Evolutionary conservation across 208 protist species (phyloP).

Genomic region (Leishmania aethiopica): DNA sequence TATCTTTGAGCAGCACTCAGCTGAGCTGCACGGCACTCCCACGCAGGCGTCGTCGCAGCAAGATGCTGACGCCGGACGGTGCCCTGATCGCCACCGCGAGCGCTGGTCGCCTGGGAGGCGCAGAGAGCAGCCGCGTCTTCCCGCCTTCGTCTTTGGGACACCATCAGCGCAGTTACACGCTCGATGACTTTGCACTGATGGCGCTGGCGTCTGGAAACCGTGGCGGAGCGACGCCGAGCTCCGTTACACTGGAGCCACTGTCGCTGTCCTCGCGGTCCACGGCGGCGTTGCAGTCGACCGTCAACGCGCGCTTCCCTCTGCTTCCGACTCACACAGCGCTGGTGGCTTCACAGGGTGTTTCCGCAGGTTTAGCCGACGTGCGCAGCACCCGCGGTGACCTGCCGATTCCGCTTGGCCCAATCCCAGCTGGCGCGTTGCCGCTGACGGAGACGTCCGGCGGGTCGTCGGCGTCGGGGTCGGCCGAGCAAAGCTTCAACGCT

Average conservation of each 20-base stretch:
- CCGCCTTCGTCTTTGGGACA: neutral
- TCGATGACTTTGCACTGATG: constrained; percentile 15
- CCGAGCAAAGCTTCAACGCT: neutral
- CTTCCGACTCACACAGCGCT: neutral
- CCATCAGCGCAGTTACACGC: constrained; percentile 16
- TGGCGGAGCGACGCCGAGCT: neutral
- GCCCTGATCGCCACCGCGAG: neutral
- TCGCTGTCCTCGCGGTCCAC: neutral
- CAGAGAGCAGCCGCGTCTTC: neutral
- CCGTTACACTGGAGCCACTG: neutral
- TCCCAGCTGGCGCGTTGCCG: neutral
- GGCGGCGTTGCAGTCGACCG: neutral
- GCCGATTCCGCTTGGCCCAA: neutral
- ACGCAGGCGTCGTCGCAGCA: constrained; percentile 19
- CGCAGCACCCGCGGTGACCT: neutral
- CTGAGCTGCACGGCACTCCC: neutral
- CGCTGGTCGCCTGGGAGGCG: neutral
- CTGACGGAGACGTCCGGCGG: neutral
- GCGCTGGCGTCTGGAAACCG: neutral
- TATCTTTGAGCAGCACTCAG: neutral
- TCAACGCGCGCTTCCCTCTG: neutral
- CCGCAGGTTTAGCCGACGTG: neutral
- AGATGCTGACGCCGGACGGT: constrained; percentile 25
- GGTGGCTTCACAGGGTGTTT: neutral
- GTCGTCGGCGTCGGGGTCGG: neutral